Percentiles rank a stretch among this genome's conserved stretches.
Evolutionary conservation across 2,329 filamentous ascomycete genomes (phyloP).

Genomic region (Cordyceps tenuipes): DNA sequence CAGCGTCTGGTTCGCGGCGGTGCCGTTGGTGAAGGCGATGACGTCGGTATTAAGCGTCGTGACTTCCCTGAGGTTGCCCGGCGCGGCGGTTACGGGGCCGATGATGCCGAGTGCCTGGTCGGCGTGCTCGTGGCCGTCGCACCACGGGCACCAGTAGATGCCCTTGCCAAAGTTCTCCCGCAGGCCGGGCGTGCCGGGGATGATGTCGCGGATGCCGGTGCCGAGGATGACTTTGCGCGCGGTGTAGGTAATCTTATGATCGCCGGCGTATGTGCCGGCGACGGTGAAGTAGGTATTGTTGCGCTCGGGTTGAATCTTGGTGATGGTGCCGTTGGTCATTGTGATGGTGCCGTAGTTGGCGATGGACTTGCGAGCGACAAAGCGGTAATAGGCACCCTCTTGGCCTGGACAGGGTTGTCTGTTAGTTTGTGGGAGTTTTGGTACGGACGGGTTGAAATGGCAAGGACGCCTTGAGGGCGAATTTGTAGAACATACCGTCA

Average conservation of each 20-base stretch:
- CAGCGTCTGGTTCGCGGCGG: constrained; percentile 35
- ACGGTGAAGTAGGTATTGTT: constrained; percentile 28
- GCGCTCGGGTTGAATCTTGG: constrained; percentile 28
- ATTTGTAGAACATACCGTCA: constrained; percentile 36
- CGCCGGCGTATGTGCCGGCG: constrained; percentile 14
- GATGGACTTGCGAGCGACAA: constrained; percentile 44
- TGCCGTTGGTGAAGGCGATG: constrained; percentile 52
- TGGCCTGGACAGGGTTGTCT: constrained; percentile 33
- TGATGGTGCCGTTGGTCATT: constrained; percentile 45
- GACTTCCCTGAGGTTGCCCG: constrained; percentile 54
- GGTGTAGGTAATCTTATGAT: constrained; percentile 25
- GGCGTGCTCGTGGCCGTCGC: constrained; percentile 53
- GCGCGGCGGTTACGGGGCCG: constrained; percentile 41
- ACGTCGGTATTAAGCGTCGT: constrained; percentile 47
- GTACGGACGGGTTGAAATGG: not conserved
- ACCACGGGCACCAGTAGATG: constrained; percentile 58
- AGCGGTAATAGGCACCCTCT: constrained; percentile 45
- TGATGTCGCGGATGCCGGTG: constrained; percentile 46
- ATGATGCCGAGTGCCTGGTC: constrained; percentile 50
- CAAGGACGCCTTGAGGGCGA: not conserved
- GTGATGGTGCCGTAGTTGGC: constrained; percentile 39
- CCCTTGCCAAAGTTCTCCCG: constrained; percentile 49
- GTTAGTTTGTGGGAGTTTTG: constrained; percentile 1
- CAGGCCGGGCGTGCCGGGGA: constrained; percentile 48
- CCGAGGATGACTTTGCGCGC: constrained; percentile 49